phyloP scores from a whole-genome alignment of 2,329 filamentous ascomycete species.

The Neoarthrinium moseri region DNA sequence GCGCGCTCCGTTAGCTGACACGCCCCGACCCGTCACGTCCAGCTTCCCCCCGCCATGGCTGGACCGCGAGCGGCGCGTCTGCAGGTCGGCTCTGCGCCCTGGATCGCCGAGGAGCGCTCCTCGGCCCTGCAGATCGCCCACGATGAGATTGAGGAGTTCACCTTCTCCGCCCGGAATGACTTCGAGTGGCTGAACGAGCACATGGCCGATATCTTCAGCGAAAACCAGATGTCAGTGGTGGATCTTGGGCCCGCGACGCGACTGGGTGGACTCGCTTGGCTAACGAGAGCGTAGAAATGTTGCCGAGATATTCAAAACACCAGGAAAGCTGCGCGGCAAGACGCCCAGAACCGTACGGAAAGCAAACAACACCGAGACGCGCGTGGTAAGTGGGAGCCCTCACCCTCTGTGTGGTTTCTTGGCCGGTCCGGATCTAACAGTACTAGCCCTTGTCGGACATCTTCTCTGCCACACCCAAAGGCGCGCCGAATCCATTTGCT shows the following conservation, averaged over 20 bases:
- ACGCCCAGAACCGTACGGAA: constrained; percentile 73
- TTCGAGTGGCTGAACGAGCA: constrained; percentile 98
- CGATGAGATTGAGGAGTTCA: constrained; percentile 88
- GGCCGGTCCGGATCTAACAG: no score
- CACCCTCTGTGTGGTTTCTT: no score
- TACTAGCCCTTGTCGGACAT: constrained; percentile 61
- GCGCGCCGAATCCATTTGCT: constrained; percentile 52
- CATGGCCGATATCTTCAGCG: constrained; percentile 90
- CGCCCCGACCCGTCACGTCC: not conserved
- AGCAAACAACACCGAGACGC: constrained; percentile 52
- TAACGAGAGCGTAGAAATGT: constrained; percentile 65
- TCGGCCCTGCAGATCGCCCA: constrained; percentile 74
- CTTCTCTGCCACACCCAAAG: constrained; percentile 55
- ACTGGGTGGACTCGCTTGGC: constrained; percentile 13
- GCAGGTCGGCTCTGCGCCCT: constrained; percentile 77
- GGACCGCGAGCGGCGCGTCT: constrained; percentile 45
- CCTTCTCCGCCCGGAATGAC: constrained; percentile 89
- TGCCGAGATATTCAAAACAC: constrained; percentile 93
- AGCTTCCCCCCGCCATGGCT: constrained; percentile 25
- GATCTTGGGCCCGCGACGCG: not conserved
- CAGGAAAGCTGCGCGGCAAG: constrained; percentile 78
- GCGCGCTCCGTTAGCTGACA: constrained; percentile 9
- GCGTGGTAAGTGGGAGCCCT: constrained; percentile 54
- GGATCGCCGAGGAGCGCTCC: constrained; percentile 82
- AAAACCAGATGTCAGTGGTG: constrained; percentile 80